phyloP scores from a whole-genome alignment of 2,329 filamentous ascomycete genomes.

The Aspergillus bombycis region DNA sequence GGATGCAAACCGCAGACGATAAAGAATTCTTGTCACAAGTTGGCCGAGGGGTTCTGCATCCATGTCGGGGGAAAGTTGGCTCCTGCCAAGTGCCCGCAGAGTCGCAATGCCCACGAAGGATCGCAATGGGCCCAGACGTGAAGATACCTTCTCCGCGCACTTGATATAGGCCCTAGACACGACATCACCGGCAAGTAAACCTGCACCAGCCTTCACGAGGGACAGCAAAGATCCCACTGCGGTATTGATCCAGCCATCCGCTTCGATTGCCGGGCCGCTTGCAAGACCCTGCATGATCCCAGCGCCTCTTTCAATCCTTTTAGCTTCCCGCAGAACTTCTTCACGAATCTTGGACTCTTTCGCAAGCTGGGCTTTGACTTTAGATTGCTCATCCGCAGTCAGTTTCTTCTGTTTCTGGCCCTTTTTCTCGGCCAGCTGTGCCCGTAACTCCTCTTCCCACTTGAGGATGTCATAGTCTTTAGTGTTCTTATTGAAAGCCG shows the following conservation, averaged over 20 bases:
- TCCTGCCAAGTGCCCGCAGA: constrained; percentile 74
- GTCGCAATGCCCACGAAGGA: constrained; percentile 87
- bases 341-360: constrained; percentile 82
- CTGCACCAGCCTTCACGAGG: constrained; percentile 74
- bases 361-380: constrained; percentile 85
- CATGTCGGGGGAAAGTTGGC: constrained; percentile 71
- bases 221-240: constrained; percentile 73
- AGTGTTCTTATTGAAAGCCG: constrained; percentile 78
- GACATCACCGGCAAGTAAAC: constrained; percentile 77
- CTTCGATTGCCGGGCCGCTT: constrained; percentile 84
- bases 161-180: constrained; percentile 78
- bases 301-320: constrained; percentile 76
- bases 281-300: constrained; percentile 83
- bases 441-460: constrained; percentile 91
- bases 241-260: constrained; percentile 82
- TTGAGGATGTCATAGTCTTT: constrained; percentile 96
- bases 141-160: constrained; percentile 74
- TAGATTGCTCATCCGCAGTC: constrained; percentile 82
- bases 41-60: constrained; percentile 78
- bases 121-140: constrained; percentile 73
- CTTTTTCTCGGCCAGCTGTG: constrained; percentile 89
- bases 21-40: constrained; percentile 85
- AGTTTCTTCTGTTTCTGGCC: constrained; percentile 83
- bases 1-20: constrained; percentile 83
- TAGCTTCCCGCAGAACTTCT: constrained; percentile 70